Base-by-base conservation (phyloP, 129 eudicot genomes). In the Oenanthe sinensis region DNA sequence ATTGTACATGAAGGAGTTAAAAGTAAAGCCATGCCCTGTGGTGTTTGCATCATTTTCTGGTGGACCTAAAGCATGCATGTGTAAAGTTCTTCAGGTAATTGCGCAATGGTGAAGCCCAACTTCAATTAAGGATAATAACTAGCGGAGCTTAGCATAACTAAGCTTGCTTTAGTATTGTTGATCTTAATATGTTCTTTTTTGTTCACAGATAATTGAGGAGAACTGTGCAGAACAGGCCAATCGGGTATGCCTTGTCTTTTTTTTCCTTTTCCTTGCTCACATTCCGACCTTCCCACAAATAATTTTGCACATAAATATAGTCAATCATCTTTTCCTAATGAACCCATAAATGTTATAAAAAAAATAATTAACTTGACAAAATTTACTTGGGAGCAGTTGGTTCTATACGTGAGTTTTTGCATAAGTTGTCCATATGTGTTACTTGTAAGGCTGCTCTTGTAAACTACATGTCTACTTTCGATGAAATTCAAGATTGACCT, bases 11-110 rank as follows among this genome's bases (percentile, higher is more conserved):
- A 78, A 95, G 99, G 99, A 95, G 81, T 89, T 95, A 49, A 92
- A 88, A 83, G 43, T 73, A 54, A 81, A 86, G 74, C 95, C 96
- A 42, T 82, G 94, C 87, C 97, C 98, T 11, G 89, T 95, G 79
- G 96, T 91, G 63, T 91, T 95, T 78, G 97, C 93, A 26, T 87
- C 99, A 48, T 95, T 95, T 77, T 95, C 97, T 42, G 95, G 95
- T 77, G 99, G 96, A 43, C 92, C 99, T 10, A 95, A 92, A 84
- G 91, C 97, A 77, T 95, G 99, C 88, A 85, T 95, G 96, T 95
- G 90, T 78, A 92, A 95, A 86, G 92, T 88, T 82, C 87, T 95
- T 84, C 97, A 92, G 99, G 99, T 95, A 86, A 72, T 52, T 50
- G 17, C 6, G 33, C 10, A 20, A 39, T 20, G 43, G 8, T 36